A percentile compares a stretch with the other conserved stretches of the same genome.
These are phyloP conservation scores for Coriaria nepalensis DNA, from an alignment of 306 rosid genomes.

Conservation along the genomic window DNA sequence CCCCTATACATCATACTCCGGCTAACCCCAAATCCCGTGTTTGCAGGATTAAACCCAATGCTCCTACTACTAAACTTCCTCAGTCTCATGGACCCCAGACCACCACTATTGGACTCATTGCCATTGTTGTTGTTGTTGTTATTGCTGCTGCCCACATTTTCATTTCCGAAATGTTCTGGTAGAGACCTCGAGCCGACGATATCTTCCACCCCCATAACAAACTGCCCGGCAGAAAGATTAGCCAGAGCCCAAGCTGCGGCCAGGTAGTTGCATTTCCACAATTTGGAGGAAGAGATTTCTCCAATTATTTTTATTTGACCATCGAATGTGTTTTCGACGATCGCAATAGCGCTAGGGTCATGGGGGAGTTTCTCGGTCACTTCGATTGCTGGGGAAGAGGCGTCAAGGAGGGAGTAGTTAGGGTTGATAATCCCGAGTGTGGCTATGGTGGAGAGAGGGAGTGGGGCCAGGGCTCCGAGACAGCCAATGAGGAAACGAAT, in stretches of 20 bases:
- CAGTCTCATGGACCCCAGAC: constrained; percentile 17
- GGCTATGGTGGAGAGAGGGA: constrained; percentile 80
- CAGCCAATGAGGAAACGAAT: constrained; percentile 91
- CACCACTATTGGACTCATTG: constrained; percentile 26
- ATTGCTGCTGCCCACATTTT: constrained; percentile 18
- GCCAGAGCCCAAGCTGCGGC: constrained; percentile 91
- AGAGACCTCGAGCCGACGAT: constrained; percentile 33
- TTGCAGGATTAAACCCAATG: constrained; percentile 55
- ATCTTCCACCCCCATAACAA: constrained; percentile 98
- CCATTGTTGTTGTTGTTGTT: background rate
- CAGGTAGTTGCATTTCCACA: constrained; percentile 90
- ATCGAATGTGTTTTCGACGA: constrained; percentile 38
- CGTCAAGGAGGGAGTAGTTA: constrained; percentile 51
- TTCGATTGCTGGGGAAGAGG: constrained; percentile 58
- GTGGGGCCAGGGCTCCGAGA: constrained; percentile 92
- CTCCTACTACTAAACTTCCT: constrained; percentile 78
- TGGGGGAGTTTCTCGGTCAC: constrained; percentile 41
- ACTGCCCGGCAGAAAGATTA: constrained; percentile 81
- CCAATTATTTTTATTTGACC: constrained; percentile 64
- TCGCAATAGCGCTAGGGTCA: constrained; percentile 75
- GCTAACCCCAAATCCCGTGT: constrained; percentile 36
- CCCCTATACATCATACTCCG: constrained; percentile 83
- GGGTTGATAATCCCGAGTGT: constrained; percentile 63
- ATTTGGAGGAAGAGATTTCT: constrained; percentile 78
- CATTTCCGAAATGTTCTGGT: constrained; percentile 24